Evolutionary conservation across 768 basidiomycete genomes (phyloP).

Genomic region (Daedaleopsis nitida): DNA sequence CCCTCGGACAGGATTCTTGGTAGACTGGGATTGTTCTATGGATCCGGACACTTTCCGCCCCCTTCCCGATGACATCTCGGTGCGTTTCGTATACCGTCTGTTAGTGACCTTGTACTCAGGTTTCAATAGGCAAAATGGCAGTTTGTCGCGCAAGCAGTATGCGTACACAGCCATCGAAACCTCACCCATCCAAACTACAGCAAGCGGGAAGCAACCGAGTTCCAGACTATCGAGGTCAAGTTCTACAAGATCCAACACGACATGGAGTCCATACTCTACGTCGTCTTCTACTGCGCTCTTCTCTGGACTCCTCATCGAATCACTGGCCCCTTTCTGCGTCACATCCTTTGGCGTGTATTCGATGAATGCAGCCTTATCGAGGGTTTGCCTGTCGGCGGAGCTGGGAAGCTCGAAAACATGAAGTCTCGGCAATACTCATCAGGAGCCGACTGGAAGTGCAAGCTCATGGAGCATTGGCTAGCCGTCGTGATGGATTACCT

Average conservation of each 20-base stretch:
- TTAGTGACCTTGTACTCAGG: not conserved
- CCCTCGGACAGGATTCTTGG: not conserved
- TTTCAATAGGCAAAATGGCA: not conserved
- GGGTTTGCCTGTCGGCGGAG: not conserved
- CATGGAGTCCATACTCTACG: slow-evolving; percentile 12
- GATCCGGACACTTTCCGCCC: too few species aligned
- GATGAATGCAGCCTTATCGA: not conserved
- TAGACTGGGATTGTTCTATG: slow-evolving; percentile 7
- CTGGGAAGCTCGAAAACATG: too few species aligned
- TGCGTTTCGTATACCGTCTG: too few species aligned
- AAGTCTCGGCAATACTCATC: too few species aligned
- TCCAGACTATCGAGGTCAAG: not conserved
- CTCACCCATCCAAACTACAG: not conserved
- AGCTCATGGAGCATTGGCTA: too few species aligned
- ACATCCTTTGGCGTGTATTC: not conserved
- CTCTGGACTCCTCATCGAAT: not conserved
- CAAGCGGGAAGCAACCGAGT: too few species aligned
- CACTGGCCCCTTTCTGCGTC: not conserved
- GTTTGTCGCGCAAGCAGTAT: not conserved
- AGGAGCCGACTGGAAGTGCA: too few species aligned
- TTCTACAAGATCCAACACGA: slow-evolving; percentile 7
- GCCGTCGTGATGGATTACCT: too few species aligned
- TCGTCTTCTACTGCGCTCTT: not conserved
- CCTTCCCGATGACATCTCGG: too few species aligned
- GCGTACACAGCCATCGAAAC: not conserved